These are phyloP conservation scores for Penicillium sp. DNA, from an alignment of 2,329 filamentous ascomycete genomes.

Conservation along the genomic window DNA sequence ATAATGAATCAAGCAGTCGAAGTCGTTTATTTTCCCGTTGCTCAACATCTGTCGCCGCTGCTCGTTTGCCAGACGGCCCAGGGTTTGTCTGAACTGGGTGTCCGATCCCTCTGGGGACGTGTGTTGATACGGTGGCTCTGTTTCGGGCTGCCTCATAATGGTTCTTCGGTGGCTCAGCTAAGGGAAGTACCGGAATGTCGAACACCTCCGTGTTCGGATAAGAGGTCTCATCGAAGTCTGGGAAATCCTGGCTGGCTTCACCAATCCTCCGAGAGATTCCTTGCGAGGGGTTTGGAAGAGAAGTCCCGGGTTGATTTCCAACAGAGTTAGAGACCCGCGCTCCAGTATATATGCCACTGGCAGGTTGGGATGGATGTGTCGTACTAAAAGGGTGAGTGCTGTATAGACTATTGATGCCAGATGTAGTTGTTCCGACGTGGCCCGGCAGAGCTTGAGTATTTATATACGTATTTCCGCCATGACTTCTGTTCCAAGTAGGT, in stretches of 20 bases:
- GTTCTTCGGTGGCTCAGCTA: not conserved
- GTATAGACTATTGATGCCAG: not conserved
- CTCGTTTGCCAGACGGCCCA: not conserved
- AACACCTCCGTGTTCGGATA: not conserved
- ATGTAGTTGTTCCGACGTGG: not conserved
- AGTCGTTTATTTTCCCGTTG: not conserved
- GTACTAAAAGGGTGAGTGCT: not conserved
- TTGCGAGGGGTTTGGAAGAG: not conserved
- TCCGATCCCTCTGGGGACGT: not conserved
- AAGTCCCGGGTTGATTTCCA: not conserved
- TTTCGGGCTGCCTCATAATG: not conserved
- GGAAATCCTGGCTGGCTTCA: not conserved
- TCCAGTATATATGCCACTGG: not conserved
- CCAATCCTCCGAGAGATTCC: not conserved
- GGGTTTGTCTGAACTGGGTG: not conserved
- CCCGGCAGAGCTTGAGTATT: not conserved
- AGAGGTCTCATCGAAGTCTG: not conserved
- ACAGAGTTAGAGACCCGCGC: not conserved
- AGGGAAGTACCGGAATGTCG: not conserved
- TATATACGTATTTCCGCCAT: not conserved
- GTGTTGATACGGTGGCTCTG: not conserved
- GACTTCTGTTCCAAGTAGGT: not conserved
- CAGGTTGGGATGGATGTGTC: not conserved
- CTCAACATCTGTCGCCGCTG: not conserved
- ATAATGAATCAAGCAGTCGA: not conserved